Conservation (phyloP, 139 green algal genomes). For the Pleodorina starrii region DNA sequence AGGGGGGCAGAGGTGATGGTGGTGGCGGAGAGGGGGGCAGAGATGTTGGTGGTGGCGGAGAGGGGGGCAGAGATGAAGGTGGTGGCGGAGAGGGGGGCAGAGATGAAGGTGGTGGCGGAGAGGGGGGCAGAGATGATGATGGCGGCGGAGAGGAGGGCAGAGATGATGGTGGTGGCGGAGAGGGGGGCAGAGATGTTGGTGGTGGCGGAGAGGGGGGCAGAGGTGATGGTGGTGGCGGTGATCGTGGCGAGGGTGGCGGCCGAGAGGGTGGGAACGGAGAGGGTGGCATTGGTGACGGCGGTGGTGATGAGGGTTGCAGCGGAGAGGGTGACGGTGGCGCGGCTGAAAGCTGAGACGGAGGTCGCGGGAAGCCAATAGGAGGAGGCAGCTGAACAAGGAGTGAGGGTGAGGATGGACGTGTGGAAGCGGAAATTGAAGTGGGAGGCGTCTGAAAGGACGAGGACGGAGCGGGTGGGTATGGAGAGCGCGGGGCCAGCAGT, state of each 20-base stretch:
- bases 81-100: neutral
- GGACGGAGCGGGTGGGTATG: neutral
- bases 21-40: neutral
- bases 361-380: neutral
- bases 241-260: neutral
- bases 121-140: neutral
- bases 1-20: neutral
- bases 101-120: neutral
- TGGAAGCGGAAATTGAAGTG: neutral
- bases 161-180: neutral
- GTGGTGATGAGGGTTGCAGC: neutral
- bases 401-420: neutral
- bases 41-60: neutral
- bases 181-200: neutral
- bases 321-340: neutral
- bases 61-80: neutral
- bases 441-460: neutral
- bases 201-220: no score
- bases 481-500: no score
- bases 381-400: neutral
- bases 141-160: neutral
- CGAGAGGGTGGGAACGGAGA: neutral
- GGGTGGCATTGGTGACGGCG: neutral
- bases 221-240: no score
- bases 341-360: neutral